These are phyloP conservation scores for Pestalotiopsis sp. DNA, from an alignment of 2,329 filamentous ascomycete genomes.

Conservation along the genomic window DNA sequence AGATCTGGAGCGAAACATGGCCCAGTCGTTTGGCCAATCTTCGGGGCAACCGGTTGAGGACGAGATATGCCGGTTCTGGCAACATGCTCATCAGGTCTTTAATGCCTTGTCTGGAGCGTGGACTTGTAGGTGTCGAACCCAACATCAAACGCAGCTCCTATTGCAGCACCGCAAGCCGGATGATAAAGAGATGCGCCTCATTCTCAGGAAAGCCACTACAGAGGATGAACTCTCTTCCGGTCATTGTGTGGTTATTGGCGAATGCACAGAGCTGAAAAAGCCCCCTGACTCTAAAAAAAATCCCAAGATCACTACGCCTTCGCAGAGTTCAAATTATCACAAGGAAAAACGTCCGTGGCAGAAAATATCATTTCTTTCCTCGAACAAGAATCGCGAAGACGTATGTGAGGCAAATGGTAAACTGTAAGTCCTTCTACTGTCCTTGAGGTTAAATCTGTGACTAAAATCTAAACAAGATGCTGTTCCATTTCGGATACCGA, in stretches of 20 bases:
- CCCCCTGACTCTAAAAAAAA: too few relatives aligned
- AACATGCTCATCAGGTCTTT: background rate
- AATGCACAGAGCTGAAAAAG: background rate
- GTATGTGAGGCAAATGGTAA: too few relatives aligned
- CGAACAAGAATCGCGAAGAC: too few relatives aligned
- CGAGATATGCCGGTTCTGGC: background rate
- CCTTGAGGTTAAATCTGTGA: too few relatives aligned
- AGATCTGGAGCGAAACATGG: background rate
- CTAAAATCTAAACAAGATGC: too few relatives aligned
- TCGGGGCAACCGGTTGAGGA: background rate
- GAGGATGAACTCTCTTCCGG: background rate
- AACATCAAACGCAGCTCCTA: background rate
- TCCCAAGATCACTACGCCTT: too few relatives aligned
- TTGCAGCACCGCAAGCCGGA: background rate
- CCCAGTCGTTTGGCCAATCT: background rate
- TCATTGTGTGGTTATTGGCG: background rate
- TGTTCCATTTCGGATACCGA: too few relatives aligned
- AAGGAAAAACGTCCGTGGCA: too few relatives aligned
- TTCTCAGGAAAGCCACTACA: background rate
- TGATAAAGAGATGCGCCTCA: background rate
- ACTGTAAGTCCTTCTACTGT: too few relatives aligned
- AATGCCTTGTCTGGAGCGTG: background rate
- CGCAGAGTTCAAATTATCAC: too few relatives aligned
- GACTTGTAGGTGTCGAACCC: background rate
- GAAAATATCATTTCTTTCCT: too few relatives aligned